phyloP scores from a whole-genome alignment of 306 rosid species.

The Castanospermum australe region DNA sequence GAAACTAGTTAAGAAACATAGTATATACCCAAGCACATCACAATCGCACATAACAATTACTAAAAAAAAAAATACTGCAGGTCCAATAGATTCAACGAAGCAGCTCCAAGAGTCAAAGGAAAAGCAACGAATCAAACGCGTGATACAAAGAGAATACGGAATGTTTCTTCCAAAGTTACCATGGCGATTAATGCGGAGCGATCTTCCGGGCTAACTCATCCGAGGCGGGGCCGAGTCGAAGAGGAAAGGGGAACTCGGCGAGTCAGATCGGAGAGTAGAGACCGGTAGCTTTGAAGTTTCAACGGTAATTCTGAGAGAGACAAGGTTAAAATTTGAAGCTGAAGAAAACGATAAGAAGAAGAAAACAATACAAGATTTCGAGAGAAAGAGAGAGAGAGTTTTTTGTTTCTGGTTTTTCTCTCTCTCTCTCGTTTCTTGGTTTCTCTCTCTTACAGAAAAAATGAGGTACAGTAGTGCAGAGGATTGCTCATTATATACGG shows the following conservation, averaged over 20 bases:
- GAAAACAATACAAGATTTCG: constrained; percentile 49
- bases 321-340: constrained; percentile 47
- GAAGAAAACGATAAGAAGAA: constrained; percentile 51
- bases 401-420: not conserved
- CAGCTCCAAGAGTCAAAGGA: constrained; percentile 44
- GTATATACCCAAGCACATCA: not conserved
- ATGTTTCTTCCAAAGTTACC: constrained; percentile 48
- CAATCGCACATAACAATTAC: not conserved
- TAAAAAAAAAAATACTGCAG: constrained; percentile 14
- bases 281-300: constrained; percentile 39
- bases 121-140: constrained; percentile 32
- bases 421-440: constrained; percentile 16
- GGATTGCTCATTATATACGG: constrained; percentile 33
- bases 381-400: constrained; percentile 2
- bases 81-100: constrained; percentile 55
- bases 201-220: constrained; percentile 82
- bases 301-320: constrained; percentile 39
- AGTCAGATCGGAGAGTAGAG: constrained; percentile 64
- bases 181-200: constrained; percentile 70
- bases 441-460: constrained; percentile 12
- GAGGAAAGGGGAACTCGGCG: constrained; percentile 42
- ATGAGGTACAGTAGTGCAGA: constrained; percentile 31
- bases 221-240: constrained; percentile 52
- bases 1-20: constrained; percentile 13
- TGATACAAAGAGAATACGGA: not conserved